phyloP scores from a whole-genome alignment of 1,139 yeast genomes.

The Nematodospora anomalae region DNA sequence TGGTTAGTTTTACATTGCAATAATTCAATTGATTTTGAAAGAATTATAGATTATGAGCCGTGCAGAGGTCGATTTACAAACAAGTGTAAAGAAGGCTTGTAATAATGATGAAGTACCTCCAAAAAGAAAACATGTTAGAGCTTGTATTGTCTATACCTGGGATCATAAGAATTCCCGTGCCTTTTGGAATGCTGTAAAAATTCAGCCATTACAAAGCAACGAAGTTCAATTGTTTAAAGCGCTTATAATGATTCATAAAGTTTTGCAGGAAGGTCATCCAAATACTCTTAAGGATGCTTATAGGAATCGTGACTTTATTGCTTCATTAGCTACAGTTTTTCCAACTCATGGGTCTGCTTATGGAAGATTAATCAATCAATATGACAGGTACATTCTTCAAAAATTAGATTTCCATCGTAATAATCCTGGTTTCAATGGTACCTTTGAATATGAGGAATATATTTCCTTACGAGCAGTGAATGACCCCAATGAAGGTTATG shows the following conservation, averaged over 20 bases:
- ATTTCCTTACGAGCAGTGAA: conserved; percentile 83
- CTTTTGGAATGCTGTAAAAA: conserved; percentile 82
- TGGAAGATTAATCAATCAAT: conserved; percentile 75
- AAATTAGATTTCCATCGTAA: conserved; percentile 82
- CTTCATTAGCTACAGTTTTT: conserved; percentile 43
- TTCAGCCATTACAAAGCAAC: conserved; percentile 77
- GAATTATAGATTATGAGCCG: conserved; percentile 46
- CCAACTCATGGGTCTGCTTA: conserved; percentile 53
- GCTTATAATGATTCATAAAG: conserved; percentile 85
- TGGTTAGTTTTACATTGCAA: no score
- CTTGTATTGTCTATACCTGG: conserved; percentile 95
- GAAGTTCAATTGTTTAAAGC: conserved; percentile 87
- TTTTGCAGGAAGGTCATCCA: conserved; percentile 96
- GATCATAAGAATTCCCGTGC: conserved; percentile 86
- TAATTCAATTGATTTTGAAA: no score
- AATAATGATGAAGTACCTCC: conserved; percentile 88
- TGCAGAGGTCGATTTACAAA: conserved; percentile 60
- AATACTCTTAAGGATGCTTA: conserved; percentile 80
- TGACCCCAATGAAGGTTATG: conserved; percentile 96
- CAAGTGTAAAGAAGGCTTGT: conserved; percentile 83
- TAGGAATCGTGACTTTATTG: conserved; percentile 54
- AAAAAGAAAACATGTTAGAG: conserved; percentile 90
- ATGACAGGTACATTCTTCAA: conserved; percentile 64
- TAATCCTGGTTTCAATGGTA: conserved; percentile 90
- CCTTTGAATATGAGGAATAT: conserved; percentile 94